Conservation (phyloP, 169 alveolate species). For the Cryptosporidium ubiquitum region DNA sequence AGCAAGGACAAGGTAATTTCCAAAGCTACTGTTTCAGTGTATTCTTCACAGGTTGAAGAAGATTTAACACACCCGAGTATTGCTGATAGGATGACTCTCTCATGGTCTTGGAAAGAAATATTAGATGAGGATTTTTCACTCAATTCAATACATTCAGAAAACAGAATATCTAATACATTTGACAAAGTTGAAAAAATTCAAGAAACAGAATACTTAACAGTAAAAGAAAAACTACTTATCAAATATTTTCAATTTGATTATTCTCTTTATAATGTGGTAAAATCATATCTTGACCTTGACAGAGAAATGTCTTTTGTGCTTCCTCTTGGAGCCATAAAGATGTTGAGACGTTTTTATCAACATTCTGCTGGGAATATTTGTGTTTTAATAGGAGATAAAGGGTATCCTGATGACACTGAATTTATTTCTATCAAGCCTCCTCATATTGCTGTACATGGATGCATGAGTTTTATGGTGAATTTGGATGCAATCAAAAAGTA, state of each 20-base stretch:
- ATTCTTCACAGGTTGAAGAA: slow-evolving; percentile 41
- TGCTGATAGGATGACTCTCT: slow-evolving; percentile 65
- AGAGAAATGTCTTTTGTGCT: slow-evolving; percentile 82
- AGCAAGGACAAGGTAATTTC: slow-evolving; percentile 13
- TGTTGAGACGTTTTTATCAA: slow-evolving; percentile 79
- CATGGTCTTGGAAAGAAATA: slow-evolving; percentile 58
- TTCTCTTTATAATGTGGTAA: slow-evolving; percentile 71
- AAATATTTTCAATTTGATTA: slow-evolving; percentile 25
- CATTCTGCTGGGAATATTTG: slow-evolving; percentile 79
- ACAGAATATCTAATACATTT: neutral
- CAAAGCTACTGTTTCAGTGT: slow-evolving; percentile 56
- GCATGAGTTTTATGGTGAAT: slow-evolving; percentile 86
- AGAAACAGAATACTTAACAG: neutral
- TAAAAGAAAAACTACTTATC: neutral
- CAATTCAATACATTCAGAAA: neutral
- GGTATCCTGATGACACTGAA: slow-evolving; percentile 85
- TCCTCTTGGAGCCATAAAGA: slow-evolving; percentile 83
- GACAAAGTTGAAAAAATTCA: neutral
- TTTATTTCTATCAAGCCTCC: slow-evolving; percentile 83
- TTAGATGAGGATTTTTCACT: neutral
- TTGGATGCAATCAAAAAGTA: slow-evolving; percentile 83
- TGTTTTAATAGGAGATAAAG: slow-evolving; percentile 86
- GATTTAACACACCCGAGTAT: slow-evolving; percentile 61
- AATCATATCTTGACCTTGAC: slow-evolving; percentile 77
- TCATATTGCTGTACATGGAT: slow-evolving; percentile 87